Base-by-base conservation (phyloP, 2,329 filamentous ascomycete genomes). In the Xylaria sp. region DNA sequence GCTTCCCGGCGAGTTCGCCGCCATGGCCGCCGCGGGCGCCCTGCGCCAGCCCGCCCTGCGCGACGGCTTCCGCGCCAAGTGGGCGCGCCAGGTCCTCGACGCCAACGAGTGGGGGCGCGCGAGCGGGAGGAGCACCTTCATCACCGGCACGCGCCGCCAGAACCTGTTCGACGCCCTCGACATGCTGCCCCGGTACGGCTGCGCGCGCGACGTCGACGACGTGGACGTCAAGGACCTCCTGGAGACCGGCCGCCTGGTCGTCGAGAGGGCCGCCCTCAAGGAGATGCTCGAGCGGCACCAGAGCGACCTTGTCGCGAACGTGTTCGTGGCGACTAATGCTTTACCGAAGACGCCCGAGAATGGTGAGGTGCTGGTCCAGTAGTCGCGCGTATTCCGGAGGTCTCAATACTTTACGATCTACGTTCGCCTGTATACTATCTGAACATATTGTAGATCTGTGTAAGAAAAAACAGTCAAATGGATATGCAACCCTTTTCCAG, bases 181-280 rank as follows among this genome's bases (percentile, higher is more conserved):
- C 47, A 76, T 83, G 54, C 74, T 87, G 57, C 83, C 81, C 7
- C 76, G 83, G 66, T 82, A 92, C 57, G 91, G 89, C 18, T 83
- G 85, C 51, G 87, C 88, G 7, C 76, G 92, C 63, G 81, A 84
- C 52, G 78, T 88, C 54, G 77, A 81, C n/a, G 89, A 96, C 59
- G 91, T 99, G 34, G 94, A 97, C 74, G 91, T 99, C 59, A 99
- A 97, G 82, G 90, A 97, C 71, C 74, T 99, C 60, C 76, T 99
- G 62, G 90, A 94, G 77, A 86, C 88, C 49, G 89, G 90, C 49
- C 86, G 92, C 66, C 78, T 99, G 56, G 86, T 99, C 56, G 85
- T 99, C 66, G 94, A 99, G 82, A 85, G 89, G 71, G 76, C 78
- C 39, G 93, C 93, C 34, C 78, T 99, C 67, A 82, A 87, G 71